phyloP scores from a whole-genome alignment of 352 stramenopile species.

The Pythium brassicae region DNA sequence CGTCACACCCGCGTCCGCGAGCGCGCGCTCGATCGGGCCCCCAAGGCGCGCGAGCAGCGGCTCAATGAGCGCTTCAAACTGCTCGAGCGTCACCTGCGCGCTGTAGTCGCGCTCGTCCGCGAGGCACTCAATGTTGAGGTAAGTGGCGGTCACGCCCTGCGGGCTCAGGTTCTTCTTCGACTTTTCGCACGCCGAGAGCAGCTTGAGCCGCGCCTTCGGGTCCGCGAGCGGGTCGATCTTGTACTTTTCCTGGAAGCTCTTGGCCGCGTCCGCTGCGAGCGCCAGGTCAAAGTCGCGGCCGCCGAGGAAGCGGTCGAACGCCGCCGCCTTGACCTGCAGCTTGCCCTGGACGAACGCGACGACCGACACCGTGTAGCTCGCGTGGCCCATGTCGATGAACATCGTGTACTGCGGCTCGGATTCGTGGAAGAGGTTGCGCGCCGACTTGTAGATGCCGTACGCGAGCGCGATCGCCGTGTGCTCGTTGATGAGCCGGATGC shows the following conservation, averaged over 20 bases:
- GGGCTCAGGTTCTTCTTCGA: constrained; percentile 98
- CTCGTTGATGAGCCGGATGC: constrained; percentile 98
- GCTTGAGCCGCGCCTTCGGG: constrained; percentile 95
- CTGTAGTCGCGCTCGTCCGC: constrained; percentile 97
- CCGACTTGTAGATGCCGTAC: constrained; percentile 96
- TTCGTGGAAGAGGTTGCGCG: constrained; percentile 93
- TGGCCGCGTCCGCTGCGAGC: constrained; percentile 93
- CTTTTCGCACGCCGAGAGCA: constrained; percentile 97
- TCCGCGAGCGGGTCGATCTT: constrained; percentile 90
- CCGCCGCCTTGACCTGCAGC: constrained; percentile 92
- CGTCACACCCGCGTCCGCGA: constrained; percentile 88
- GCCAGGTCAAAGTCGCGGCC: constrained; percentile 96
- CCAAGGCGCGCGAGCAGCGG: constrained; percentile 85
- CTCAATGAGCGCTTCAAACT: constrained; percentile 94
- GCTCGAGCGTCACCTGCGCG: constrained; percentile 89
- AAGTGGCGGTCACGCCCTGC: constrained; percentile 94
- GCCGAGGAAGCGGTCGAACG: constrained; percentile 94
- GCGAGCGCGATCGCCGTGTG: constrained; percentile 94
- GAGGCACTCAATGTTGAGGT: constrained; percentile 98
- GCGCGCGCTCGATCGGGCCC: constrained; percentile 76
- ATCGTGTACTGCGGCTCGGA: constrained; percentile 95
- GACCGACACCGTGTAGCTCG: constrained; percentile 89
- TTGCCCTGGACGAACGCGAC: constrained; percentile 94
- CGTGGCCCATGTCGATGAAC: constrained; percentile 99
- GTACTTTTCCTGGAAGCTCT: constrained; percentile 97